Base-by-base conservation (phyloP, 106 monocot species). In the Dendrobium nobile region DNA sequence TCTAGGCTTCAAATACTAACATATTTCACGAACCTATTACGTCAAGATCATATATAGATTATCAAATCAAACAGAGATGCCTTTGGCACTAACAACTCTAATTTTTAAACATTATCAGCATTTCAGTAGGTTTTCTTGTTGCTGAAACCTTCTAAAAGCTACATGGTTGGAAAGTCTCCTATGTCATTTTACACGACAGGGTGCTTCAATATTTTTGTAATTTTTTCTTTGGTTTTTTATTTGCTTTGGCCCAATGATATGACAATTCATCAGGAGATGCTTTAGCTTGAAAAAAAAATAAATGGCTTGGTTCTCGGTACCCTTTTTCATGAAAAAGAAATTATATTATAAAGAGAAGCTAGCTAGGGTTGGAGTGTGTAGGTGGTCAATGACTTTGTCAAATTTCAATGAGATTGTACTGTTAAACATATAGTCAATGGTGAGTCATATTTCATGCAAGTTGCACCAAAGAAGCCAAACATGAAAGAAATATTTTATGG, bases 381-480 rank as follows among this genome's bases (percentile, higher is more conserved):
- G 70, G 37, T 37, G 70, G 70, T 70, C 70, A 70, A 70, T 70
- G 70, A 70, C 37, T 13, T 72, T 72, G 72, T 72, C 72, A 72
- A 72, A 40, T 70, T 70, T 33, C 13, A 51, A 16, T 51, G 51
- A 51, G 51, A 51, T 40, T 33, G 72, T 33, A 40, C 72, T 37
- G 13, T 40, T 72, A 24, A 2, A 72, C 37, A 40, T 9, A 1
- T 26, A 8, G 64, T 72, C 72, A 33, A 72, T 72, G 72, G 37
- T 28, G 72, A 72, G 37, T 72, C 40, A 72, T 33, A 10, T 28
- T 13, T 72, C 72, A 72, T 72, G 72, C 37, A 40, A 13, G 72
- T 33, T 72, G 40, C 72, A 72, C 40, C 33, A 72, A 40, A 72
- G 72, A 37, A 72, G 37, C 72, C 4, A 72, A 72, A 72, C 72